Percentiles rank a stretch among this genome's conserved stretches.
Conservation (phyloP, 2,329 filamentous ascomycete genomes). For the Penicillium decumbens region DNA sequence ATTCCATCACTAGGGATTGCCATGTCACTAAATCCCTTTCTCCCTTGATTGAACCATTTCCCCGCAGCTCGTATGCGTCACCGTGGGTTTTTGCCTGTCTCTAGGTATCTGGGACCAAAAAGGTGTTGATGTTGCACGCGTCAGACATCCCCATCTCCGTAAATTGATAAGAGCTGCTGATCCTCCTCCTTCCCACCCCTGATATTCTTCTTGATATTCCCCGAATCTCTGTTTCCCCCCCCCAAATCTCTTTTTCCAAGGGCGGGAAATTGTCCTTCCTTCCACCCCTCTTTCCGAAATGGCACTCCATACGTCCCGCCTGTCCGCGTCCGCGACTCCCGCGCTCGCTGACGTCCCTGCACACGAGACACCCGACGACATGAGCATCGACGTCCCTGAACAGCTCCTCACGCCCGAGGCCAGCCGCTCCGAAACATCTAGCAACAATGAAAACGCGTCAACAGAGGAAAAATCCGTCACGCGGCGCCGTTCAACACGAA, state of each 20-base stretch:
- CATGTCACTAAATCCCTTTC: conserved; percentile 5
- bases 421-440: conserved; percentile 43
- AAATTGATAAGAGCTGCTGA: conserved; percentile 28
- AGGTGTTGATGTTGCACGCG: conserved; percentile 25
- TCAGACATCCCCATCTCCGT: conserved; percentile 23
- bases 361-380: conserved; percentile 29
- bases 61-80: neutral
- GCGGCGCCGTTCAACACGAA: conserved; percentile 37
- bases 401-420: conserved; percentile 43
- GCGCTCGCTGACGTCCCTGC: conserved; percentile 25
- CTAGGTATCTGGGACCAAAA: neutral
- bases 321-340: conserved; percentile 33
- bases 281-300: conserved; percentile 21
- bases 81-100: neutral
- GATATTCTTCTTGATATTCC: conserved; percentile 20
- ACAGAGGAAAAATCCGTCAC: conserved; percentile 31
- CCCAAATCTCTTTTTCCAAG: neutral
- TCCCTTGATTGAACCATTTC: conserved; percentile 13
- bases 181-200: conserved; percentile 23
- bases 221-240: conserved; percentile 11
- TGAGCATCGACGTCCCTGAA: conserved; percentile 35
- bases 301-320: conserved; percentile 27
- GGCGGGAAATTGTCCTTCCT: conserved; percentile 11
- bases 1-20: conserved; percentile 16
- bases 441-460: conserved; percentile 37